A percentile compares a stretch with the other conserved stretches of the same genome.
Conservation (phyloP, 2,329 filamentous ascomycete species). For the Hypoxylon sp. region DNA sequence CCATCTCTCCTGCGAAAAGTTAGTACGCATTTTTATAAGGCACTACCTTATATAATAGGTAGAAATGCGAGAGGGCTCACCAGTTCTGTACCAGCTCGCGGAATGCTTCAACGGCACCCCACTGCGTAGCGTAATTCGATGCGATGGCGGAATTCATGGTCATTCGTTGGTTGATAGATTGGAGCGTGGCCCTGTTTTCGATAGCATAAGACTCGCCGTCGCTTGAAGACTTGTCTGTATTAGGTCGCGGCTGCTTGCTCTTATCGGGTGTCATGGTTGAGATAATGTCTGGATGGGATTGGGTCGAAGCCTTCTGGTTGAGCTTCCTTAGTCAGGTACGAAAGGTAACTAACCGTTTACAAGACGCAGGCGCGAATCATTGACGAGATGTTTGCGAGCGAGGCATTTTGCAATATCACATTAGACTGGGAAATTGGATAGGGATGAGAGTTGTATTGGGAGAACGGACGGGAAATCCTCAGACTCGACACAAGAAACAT, state of each 20-base stretch:
- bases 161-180: conserved; percentile 23
- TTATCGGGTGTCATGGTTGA: neutral
- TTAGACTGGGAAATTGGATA: neutral
- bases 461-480: neutral
- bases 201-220: conserved; percentile 4
- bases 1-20: conserved; percentile 50
- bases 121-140: conserved; percentile 33
- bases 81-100: conserved; percentile 56
- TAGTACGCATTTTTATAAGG: neutral
- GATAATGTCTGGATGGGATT: neutral
- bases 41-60: neutral
- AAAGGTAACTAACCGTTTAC: neutral
- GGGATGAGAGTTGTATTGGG: neutral
- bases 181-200: conserved; percentile 14
- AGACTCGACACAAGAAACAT: neutral
- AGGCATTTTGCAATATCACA: neutral
- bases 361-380: neutral
- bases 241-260: neutral
- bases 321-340: neutral
- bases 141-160: conserved; percentile 19
- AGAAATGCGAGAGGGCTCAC: conserved; percentile 37
- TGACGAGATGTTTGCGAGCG: neutral
- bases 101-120: conserved; percentile 51
- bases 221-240: neutral
- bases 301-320: neutral